Evolutionary conservation across 768 basidiomycete genomes (phyloP), one percentile per base, ranked within the genome.

Genomic region (Hypholoma fasciculare): DNA sequence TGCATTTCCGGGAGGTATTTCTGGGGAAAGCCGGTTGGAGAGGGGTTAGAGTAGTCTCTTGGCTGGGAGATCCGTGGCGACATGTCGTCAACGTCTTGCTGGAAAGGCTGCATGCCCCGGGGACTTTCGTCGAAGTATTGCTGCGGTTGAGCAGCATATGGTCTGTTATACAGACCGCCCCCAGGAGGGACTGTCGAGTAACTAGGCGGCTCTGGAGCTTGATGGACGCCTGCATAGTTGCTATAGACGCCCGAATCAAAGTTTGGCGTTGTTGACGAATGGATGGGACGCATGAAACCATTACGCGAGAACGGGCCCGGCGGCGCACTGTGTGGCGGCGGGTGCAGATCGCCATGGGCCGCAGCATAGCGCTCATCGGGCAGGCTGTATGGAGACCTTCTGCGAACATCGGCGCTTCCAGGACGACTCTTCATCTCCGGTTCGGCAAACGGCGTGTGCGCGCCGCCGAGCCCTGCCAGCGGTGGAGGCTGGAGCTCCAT

Each of bases 21-120:
- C 14, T 20, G 8, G 69, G 17, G 7, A 68, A 69, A 12, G 67
- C 69, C 43, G 70, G 70, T 9, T 67, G 67, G 16, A 69, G 69
- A 20, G 63, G 63, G 13, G 64, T 62, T 26, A 48, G 34, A 42
- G 61, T 57, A 27, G 43, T 43, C 47, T 50, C 20, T 6, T 14
- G 59, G 14, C 36, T 39, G 44, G 19, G 60, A 23, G 26, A 48
- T 38, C 14, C 39, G 20, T 13, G 56, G 47, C 8, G 42, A 37
- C 13, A 19, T 26, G 52, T 36, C 40, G 34, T 52, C 54, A 14
- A 47, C 13, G 7, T 49, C 54, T 39, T 36, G 27, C 12, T 50
- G 60, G 51, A 52, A 57, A 36, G 57, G 34, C 27, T 62, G 61
- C 47, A 62, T 46, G 23, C 39, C 40, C 34, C 54, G 51, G 7